Evolutionary conservation across 768 basidiomycete species (phyloP).

Genomic region (Phylloporus sp.): DNA sequence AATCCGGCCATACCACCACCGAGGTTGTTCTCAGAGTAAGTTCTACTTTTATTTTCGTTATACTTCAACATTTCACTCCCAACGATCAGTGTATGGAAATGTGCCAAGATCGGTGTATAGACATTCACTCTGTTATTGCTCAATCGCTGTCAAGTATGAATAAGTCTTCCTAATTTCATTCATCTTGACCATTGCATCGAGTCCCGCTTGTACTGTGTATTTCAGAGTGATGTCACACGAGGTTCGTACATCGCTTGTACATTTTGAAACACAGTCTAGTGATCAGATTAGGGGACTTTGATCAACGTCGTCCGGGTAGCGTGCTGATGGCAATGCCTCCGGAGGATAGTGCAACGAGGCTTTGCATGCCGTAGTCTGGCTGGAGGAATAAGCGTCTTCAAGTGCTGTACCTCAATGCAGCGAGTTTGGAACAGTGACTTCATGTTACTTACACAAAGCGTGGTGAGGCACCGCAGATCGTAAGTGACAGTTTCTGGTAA

Average conservation of each 20-base stretch:
- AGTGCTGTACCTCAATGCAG: no score
- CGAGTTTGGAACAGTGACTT: no score
- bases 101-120: conserved; percentile 67
- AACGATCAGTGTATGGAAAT: conserved; percentile 58
- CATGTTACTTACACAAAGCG: no score
- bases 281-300: no score
- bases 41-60: conserved; percentile 16
- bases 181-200: not conserved
- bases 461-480: no score
- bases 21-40: conserved; percentile 56
- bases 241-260: not conserved
- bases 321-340: no score
- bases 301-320: no score
- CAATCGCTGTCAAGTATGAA: conserved; percentile 51
- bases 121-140: conserved; percentile 72
- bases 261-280: no score
- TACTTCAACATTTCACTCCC: not conserved
- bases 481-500: not conserved
- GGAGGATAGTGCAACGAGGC: no score
- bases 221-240: not conserved
- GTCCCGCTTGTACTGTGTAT: not conserved
- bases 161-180: conserved; percentile 8
- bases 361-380: no score
- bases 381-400: no score
- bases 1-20: conserved; percentile 64